Evolutionary conservation across 805 yeast species (phyloP).

Genomic region (Metschnikowia noctiluminum): DNA sequence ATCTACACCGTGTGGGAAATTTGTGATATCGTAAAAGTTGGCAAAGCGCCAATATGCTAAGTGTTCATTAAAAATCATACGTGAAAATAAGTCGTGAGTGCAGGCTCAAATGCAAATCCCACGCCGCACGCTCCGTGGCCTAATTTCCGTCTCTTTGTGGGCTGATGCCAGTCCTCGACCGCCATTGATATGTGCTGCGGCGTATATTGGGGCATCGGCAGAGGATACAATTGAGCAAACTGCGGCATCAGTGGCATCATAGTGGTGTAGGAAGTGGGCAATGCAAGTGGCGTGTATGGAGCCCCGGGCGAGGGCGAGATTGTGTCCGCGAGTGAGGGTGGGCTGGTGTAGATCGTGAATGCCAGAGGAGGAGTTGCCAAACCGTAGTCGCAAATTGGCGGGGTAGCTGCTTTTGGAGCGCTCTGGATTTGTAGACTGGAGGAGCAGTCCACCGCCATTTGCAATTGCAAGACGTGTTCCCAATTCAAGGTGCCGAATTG

Average conservation of each 20-base stretch:
- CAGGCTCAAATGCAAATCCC: slow-evolving; percentile 9
- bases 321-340: slow-evolving; percentile 6
- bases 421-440: neutral
- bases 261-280: neutral
- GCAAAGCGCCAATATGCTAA: slow-evolving; percentile 7
- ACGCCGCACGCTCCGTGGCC: slow-evolving; percentile 3
- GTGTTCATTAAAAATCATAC: slow-evolving; percentile 10
- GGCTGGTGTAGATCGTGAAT: slow-evolving; percentile 10
- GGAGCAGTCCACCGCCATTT: slow-evolving; percentile 2
- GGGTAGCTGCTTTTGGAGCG: neutral
- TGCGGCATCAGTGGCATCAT: neutral
- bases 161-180: neutral
- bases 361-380: slow-evolving; percentile 2
- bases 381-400: neutral
- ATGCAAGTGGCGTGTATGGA: slow-evolving; percentile 11
- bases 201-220: slow-evolving; percentile 6
- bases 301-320: slow-evolving; percentile 9
- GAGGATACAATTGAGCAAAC: slow-evolving; percentile 8
- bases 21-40: neutral
- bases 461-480: slow-evolving; percentile 5
- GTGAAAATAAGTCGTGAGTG: slow-evolving; percentile 1
- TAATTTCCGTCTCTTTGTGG: slow-evolving; percentile 1
- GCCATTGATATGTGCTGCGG: slow-evolving; percentile 1
- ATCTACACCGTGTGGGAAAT: neutral
- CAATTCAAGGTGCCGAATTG: slow-evolving; percentile 4